Percentiles rank a stretch among this genome's conserved stretches.
These are phyloP conservation scores for Cynara cardunculus DNA, from an alignment of 129 eudicot species.

Conservation along the genomic window DNA sequence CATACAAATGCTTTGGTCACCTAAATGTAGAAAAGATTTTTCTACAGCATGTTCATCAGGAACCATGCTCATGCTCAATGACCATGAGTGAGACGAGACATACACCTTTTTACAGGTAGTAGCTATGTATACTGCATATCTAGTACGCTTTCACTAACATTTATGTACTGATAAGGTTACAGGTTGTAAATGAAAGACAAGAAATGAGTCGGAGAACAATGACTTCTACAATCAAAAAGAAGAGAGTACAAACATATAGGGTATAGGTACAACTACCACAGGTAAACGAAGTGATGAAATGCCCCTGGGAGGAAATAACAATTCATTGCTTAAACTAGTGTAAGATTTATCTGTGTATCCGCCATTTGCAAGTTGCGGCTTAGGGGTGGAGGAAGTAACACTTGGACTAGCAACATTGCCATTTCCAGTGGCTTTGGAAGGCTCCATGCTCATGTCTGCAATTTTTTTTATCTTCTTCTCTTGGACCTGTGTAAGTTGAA, in stretches of 20 bases:
- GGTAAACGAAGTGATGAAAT: constrained; percentile 75
- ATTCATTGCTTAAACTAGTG: constrained; percentile 55
- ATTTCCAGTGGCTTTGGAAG: constrained; percentile 71
- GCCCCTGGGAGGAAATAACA: constrained; percentile 68
- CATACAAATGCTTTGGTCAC: not conserved
- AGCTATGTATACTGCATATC: not conserved
- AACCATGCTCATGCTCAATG: constrained; percentile 5
- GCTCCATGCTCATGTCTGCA: constrained; percentile 63
- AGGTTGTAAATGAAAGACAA: not conserved
- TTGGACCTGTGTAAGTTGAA: constrained; percentile 57
- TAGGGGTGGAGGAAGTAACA: constrained; percentile 51
- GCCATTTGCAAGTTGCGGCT: constrained; percentile 65
- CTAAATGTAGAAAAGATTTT: not conserved
- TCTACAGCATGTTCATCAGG: constrained; percentile 6
- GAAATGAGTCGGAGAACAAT: not conserved
- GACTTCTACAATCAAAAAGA: not conserved
- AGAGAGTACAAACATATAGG: constrained; percentile 4
- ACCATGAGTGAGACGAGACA: constrained; percentile 6
- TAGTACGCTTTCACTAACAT: not conserved
- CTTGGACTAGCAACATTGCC: constrained; percentile 59
- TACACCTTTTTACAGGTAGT: not conserved
- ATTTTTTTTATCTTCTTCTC: constrained; percentile 92
- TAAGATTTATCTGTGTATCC: constrained; percentile 48
- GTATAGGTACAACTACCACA: constrained; percentile 85
- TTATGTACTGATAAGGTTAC: not conserved